Base-by-base conservation (phyloP, 2,329 filamentous ascomycete species). In the Coleophoma cylindrospora region DNA sequence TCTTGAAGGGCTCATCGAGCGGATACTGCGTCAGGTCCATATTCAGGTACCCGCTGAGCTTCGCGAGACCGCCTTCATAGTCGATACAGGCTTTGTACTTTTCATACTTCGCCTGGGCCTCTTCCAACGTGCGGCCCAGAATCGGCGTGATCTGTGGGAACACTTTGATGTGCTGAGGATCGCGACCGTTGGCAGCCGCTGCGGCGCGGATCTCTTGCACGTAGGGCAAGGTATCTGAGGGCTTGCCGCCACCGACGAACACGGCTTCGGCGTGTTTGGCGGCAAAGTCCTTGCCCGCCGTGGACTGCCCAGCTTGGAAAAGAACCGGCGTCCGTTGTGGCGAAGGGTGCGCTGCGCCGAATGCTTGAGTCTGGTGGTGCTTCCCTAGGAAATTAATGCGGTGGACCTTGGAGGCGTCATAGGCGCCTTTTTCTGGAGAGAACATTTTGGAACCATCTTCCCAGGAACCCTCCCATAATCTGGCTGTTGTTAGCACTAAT, bases 1-100 rank as follows among this genome's bases (percentile, higher is more conserved):
- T 38, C 36, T 38, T 38, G 41, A 85, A 64, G 59, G 84, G 81
- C 59, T 85, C 75, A 41, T 85, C 80, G 21, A 84, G 79, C 0
- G 69, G 75, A 55, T 83, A 85, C 37, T 73, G 66, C 5, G 72
- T 70, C 32, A 85, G 68, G 60, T 86, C 79, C 33, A 84, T 80
- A 0, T 81, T 84, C 0, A 85, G 87, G 83, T 84, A 89, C 1
- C 84, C 84, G 17, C 83, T 82, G 54, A 89, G 88, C 21, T 89
- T 66, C 1, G 84, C 81, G 50, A 87, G 61, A 0, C 83, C 84
- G 2, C 85, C 85, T 54, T 83, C 84, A 36, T 76, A 72, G 1
- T 75, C 77, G 0, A 81, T 84, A 56, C 85, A 78, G 48, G 75
- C 73, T n/a, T 75, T 71, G 54, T 80, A 84, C 5, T 86, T 81